Percentiles rank a stretch among this genome's conserved stretches.
These are phyloP conservation scores for Brassica cretica DNA, from an alignment of 345 rosid genomes.

Conservation along the genomic window DNA sequence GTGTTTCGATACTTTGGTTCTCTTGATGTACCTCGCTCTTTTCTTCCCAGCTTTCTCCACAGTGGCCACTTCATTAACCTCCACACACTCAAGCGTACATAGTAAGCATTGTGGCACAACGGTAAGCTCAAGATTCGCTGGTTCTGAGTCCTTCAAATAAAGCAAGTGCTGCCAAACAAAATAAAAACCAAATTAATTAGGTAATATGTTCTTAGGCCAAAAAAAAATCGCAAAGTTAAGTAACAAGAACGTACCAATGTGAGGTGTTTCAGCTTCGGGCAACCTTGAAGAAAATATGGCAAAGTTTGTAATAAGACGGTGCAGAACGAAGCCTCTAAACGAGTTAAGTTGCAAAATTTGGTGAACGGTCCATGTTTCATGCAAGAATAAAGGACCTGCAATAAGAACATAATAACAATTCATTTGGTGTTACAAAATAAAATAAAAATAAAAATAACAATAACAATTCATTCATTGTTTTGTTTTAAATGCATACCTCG, in stretches of 20 bases:
- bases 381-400: neutral
- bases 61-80: neutral
- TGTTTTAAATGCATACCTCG: neutral
- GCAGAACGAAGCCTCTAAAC: neutral
- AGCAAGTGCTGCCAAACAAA: neutral
- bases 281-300: neutral
- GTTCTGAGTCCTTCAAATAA: neutral
- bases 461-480: neutral
- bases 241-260: slow-evolving; percentile 9
- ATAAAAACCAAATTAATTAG: neutral
- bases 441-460: neutral
- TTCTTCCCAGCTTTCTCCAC: neutral
- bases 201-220: neutral
- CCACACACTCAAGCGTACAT: neutral
- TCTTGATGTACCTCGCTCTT: neutral
- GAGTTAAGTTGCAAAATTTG: neutral
- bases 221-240: neutral
- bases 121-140: neutral
- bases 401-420: neutral
- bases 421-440: neutral
- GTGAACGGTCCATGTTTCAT: neutral
- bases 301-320: neutral
- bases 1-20: neutral
- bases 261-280: slow-evolving; percentile 16
- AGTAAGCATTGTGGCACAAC: slow-evolving; percentile 12